A percentile compares a stretch with the other conserved stretches of the same genome.
phyloP scores from a whole-genome alignment of 1,139 yeast genomes.

The Kodamaea plutei region DNA sequence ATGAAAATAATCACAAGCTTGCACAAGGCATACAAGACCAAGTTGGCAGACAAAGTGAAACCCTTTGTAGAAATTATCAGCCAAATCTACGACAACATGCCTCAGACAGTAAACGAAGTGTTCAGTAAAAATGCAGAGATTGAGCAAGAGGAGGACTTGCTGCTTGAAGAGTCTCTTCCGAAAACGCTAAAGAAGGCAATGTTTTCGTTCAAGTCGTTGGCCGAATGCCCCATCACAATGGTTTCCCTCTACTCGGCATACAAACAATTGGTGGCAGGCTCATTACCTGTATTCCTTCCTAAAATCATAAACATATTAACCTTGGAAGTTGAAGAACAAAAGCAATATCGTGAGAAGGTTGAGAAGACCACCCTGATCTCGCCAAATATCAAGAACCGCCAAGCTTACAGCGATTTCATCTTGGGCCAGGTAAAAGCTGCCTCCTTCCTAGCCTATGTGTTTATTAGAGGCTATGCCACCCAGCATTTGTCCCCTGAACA shows the following conservation, averaged over 20 bases:
- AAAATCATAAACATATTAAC: conserved; percentile 71
- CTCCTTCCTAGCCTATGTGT: conserved; percentile 88
- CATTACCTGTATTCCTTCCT: conserved; percentile 77
- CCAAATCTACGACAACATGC: conserved; percentile 76
- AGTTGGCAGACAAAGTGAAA: conserved; percentile 67
- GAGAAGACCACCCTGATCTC: conserved; percentile 51
- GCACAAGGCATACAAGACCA: conserved; percentile 78
- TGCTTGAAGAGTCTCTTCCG: conserved; percentile 27
- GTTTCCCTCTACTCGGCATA: conserved; percentile 88
- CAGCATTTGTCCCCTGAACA: conserved; percentile 61
- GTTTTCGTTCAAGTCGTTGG: conserved; percentile 82
- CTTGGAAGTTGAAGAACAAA: conserved; percentile 62
- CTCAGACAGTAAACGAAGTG: conserved; percentile 64
- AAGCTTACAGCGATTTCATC: conserved; percentile 83
- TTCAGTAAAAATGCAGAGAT: conserved; percentile 30
- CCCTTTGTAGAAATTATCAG: conserved; percentile 76
- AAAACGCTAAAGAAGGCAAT: conserved; percentile 54
- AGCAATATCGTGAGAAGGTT: conserved; percentile 48
- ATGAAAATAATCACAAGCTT: conserved; percentile 86
- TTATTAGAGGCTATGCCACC: conserved; percentile 77
- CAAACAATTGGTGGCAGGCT: conserved; percentile 66
- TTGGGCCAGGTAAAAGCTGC: conserved; percentile 97
- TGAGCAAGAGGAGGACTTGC: conserved; percentile 5
- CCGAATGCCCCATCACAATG: conserved; percentile 97
- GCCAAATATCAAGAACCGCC: conserved; percentile 72